These are phyloP conservation scores for Tuber brumale DNA, from an alignment of 495 filamentous ascomycete species.

Conservation along the genomic window DNA sequence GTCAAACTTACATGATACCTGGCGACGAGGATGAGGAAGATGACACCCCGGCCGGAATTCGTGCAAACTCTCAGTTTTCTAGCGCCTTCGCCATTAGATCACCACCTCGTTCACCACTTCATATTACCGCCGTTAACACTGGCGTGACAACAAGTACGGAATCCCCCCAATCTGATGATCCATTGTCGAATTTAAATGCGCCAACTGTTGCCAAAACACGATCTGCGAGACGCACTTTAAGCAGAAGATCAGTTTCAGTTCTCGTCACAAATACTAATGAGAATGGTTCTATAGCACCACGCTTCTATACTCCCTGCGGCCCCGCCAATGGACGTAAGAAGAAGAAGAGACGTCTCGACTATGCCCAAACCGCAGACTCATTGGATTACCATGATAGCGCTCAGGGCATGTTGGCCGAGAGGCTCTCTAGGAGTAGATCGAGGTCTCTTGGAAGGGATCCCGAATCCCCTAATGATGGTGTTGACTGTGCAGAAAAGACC, in stretches of 20 bases:
- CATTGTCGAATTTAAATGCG: constrained; percentile 5
- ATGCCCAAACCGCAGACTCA: neutral
- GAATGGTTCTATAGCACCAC: neutral
- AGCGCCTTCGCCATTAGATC: neutral
- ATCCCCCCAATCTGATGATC: neutral
- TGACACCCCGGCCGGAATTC: neutral
- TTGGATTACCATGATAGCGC: neutral
- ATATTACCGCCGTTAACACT: neutral
- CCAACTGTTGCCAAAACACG: neutral
- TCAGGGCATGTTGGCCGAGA: neutral
- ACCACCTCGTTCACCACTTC: neutral
- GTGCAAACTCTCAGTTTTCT: neutral
- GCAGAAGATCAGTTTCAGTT: neutral
- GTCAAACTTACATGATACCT: neutral
- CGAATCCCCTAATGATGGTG: neutral
- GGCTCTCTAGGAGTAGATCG: neutral
- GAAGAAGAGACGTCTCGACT: neutral
- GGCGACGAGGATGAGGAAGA: neutral
- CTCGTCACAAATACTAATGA: neutral
- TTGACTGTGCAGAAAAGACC: neutral
- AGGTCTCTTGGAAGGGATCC: neutral
- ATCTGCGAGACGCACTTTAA: neutral
- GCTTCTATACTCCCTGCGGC: neutral
- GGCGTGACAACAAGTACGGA: neutral
- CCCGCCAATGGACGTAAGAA: neutral